Conservation (phyloP, 2,329 filamentous ascomycete species). For the Achaetomium macrosporum region DNA sequence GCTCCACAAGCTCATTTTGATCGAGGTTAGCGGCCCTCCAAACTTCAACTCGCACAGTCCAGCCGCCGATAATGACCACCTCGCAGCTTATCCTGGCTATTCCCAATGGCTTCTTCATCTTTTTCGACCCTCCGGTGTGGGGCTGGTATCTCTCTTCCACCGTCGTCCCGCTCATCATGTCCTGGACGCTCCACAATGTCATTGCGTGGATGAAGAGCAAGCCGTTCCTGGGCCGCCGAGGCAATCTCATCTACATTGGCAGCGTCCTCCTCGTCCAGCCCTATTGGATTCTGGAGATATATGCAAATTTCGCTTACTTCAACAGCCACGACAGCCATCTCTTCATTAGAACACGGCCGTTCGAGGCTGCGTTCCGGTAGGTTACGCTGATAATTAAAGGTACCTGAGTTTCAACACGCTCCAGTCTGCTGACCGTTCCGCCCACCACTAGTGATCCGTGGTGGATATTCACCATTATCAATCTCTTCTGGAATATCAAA, state of each 20-base stretch:
- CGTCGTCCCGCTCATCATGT: conserved; percentile 55
- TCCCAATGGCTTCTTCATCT: conserved; percentile 54
- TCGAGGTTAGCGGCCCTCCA: conserved; percentile 24
- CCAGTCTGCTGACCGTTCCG: conserved; percentile 8
- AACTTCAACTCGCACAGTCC: not conserved
- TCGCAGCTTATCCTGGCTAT: conserved; percentile 42
- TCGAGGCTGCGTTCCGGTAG: conserved; percentile 54
- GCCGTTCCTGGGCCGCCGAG: conserved; percentile 48
- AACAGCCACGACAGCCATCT: conserved; percentile 45
- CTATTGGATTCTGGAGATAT: conserved; percentile 61
- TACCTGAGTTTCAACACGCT: conserved; percentile 5
- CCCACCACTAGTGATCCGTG: conserved; percentile 49
- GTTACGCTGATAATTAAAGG: conserved; percentile 6
- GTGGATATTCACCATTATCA: conserved; percentile 59
- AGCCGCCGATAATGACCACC: not conserved
- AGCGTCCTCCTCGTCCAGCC: conserved; percentile 54
- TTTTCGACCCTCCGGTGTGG: conserved; percentile 45
- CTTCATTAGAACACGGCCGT: conserved; percentile 50
- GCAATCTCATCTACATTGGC: conserved; percentile 51
- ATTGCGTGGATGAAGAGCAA: conserved; percentile 63
- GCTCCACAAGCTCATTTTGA: conserved; percentile 44
- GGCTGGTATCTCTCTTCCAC: conserved; percentile 59
- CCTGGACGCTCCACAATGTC: conserved; percentile 59
- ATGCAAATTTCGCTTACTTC: conserved; percentile 60
- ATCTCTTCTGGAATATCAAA: conserved; percentile 58